Percentiles rank a stretch among this genome's conserved stretches.
phyloP scores from a whole-genome alignment of 176 grass and related monocot genomes.

The Musa itinerans region DNA sequence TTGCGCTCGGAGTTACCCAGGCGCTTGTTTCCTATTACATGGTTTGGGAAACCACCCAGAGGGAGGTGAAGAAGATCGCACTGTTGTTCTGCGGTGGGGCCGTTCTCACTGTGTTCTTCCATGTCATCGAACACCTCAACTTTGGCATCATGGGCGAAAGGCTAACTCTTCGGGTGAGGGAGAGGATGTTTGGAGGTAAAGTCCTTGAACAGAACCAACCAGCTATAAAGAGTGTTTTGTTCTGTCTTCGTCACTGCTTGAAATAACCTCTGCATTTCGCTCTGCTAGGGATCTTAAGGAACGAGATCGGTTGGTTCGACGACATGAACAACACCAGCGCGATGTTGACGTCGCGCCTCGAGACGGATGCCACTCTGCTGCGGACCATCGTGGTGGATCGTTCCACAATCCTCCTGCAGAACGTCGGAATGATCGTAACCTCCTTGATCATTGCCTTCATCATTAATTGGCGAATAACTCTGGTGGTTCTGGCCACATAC shows the following conservation, averaged over 20 bases:
- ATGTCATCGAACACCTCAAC: conserved; percentile 79
- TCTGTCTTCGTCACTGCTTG: too few species aligned
- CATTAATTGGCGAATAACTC: conserved; percentile 84
- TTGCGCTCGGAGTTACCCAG: conserved; percentile 79
- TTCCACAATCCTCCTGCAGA: conserved; percentile 81
- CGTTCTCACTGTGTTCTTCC: conserved; percentile 60
- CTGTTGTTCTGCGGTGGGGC: conserved; percentile 65
- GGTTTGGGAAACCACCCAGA: conserved; percentile 84
- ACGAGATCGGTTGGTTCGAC: conserved; percentile 93
- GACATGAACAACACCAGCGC: conserved; percentile 59
- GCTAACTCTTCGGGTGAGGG: conserved; percentile 74
- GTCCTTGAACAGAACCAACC: not conserved
- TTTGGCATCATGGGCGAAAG: conserved; percentile 96
- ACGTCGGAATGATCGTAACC: conserved; percentile 80
- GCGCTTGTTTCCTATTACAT: conserved; percentile 96
- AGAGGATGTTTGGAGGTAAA: conserved; percentile 63
- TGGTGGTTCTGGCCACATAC: conserved; percentile 75
- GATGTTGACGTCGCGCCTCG: conserved; percentile 76
- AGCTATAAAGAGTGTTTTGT: too few species aligned
- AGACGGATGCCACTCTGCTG: conserved; percentile 78
- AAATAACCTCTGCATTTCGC: too few species aligned
- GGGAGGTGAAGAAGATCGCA: conserved; percentile 71
- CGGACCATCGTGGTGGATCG: conserved; percentile 89
- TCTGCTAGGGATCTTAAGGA: conserved; percentile 53
- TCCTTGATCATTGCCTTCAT: conserved; percentile 86